phyloP scores from a whole-genome alignment of 768 basidiomycete genomes.

The Boletus tomentosulus region DNA sequence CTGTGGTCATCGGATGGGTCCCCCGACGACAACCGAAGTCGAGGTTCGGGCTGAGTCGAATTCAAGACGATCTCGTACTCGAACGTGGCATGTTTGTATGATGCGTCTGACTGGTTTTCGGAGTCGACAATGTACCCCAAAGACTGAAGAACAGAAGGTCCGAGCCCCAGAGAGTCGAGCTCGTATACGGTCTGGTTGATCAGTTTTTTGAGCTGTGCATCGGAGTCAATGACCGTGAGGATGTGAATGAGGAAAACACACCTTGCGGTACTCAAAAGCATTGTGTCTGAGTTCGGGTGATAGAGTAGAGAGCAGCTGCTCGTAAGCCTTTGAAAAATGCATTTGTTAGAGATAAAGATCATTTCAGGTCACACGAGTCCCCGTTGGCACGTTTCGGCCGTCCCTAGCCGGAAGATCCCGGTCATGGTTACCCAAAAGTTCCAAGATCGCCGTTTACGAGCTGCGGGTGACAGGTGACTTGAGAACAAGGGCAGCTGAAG shows the following conservation, averaged over 20 bases:
- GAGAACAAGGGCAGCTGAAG: neutral
- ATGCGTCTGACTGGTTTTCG: slow-evolving; percentile 4
- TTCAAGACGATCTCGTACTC: slow-evolving; percentile 54
- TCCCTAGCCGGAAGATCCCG: neutral
- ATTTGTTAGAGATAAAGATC: slow-evolving; percentile 31
- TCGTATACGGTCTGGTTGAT: slow-evolving; percentile 82
- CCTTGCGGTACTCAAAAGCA: slow-evolving; percentile 83
- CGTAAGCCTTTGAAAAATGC: slow-evolving; percentile 74
- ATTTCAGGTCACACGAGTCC: neutral
- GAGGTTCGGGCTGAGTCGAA: slow-evolving; percentile 50
- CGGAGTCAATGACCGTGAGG: neutral
- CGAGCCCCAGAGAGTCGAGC: slow-evolving; percentile 64
- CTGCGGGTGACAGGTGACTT: neutral
- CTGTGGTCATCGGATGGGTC: neutral
- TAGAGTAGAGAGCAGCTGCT: slow-evolving; percentile 56
- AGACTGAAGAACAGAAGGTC: slow-evolving; percentile 45
- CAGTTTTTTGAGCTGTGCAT: slow-evolving; percentile 77
- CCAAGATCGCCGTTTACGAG: neutral
- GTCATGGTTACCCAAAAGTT: neutral
- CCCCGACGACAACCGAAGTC: slow-evolving; percentile 49
- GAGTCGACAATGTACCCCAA: slow-evolving; percentile 26
- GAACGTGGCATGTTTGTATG: slow-evolving; percentile 25
- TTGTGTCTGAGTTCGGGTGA: slow-evolving; percentile 74
- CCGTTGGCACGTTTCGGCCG: neutral
- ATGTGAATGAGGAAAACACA: slow-evolving; percentile 21